Base-by-base conservation (phyloP, 495 filamentous ascomycete species). In the Lasiosphaeris hirsuta region DNA sequence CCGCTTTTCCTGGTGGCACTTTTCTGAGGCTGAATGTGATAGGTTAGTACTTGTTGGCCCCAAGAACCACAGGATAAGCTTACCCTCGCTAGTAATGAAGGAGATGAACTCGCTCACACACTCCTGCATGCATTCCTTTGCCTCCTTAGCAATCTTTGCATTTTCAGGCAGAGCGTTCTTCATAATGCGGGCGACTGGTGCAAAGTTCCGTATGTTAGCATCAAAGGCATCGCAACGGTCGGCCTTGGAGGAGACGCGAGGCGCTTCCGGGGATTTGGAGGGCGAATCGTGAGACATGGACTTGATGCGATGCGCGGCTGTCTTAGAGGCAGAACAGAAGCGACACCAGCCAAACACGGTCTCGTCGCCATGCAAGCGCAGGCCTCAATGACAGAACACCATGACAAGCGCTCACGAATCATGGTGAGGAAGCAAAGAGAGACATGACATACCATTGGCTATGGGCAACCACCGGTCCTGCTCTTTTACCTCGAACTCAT, bases 21-120 rank as follows among this genome's bases (percentile, higher is more conserved):
- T 98, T 74, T 98, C 94, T 56, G 94, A 97, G 10, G 95, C 94
- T 98, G 23, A 5, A 5, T 30, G 68, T 65, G 60, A 68, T 56
- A 69, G 56, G 71, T 69, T 60, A 71, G 67, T 62, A 59, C 54
- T 57, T 48, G 37, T 58, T 50, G 18, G 17, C 37, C 14, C 23
- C 44, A 36, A n/a, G 33, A 10, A 15, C 56, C 57, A 72, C 46
- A 44, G 13, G 3, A 38, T n/a, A 73, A 80, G 53, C 68, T 50
- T 68, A 96, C 94, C 94, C 82, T 98, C 94, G 72, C 92, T 97
- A 30, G 94, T 98, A 73, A 98, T 98, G 79, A 98, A 98, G 14
- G 93, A 97, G 79, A 98, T 98, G 75, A 97, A 98, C 81, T 98
- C 94, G 86, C 92, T 97, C 58, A 98, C 94, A 67, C 94, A 98